Base-by-base conservation (phyloP, 345 rosid species). In the Eucalyptus lansdowneana region DNA sequence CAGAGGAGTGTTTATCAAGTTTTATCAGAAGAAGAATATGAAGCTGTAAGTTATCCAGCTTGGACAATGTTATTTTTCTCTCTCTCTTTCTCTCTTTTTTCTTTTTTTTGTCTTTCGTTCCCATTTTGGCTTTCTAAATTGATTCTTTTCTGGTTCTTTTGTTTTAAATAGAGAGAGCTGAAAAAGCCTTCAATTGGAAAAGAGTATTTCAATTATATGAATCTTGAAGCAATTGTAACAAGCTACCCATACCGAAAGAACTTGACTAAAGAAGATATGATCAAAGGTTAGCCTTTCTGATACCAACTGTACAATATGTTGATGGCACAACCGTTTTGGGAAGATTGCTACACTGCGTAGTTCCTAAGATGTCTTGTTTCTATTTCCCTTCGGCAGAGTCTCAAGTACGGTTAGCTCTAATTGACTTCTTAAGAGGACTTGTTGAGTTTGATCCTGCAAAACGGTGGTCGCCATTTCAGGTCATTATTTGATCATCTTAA, bases 381-480 rank as follows among this genome's bases (percentile, higher is more conserved):
- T 76, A 8, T 76, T 76, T 76, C 42, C 83, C 83, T 76, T 76
- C 21, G 81, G 67, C 96, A 98, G 99, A 98, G 92, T 93, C 95
- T 92, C 97, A 95, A 93, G 92, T 92, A 90, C 98, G 99, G 80
- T 90, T 96, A 89, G 99, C 99, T 90, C 92, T 98, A 93, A 90
- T 98, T 92, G 99, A 98, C 95, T 98, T 98, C 93, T 94, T 98
- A 91, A 95, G 96, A 92, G 99, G 99, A 92, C 97, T 98, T 89
- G 96, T 98, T 88, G 99, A 97, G 95, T 97, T 98, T 90, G 99
- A 98, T 94, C 99, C 99, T 85, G 99, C 94, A 65, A 97, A 96
- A 94, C 95, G 99, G 87, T 98, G 99, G 99, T 97, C 99, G 42
- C 99, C 99, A 91, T 95, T 94, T 92, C 99, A 98, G 99, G 99